Percentiles rank a stretch among this genome's conserved stretches.
These are phyloP conservation scores for Myriosclerotinia duriaeana DNA, from an alignment of 2,329 filamentous ascomycete species.

Conservation along the genomic window DNA sequence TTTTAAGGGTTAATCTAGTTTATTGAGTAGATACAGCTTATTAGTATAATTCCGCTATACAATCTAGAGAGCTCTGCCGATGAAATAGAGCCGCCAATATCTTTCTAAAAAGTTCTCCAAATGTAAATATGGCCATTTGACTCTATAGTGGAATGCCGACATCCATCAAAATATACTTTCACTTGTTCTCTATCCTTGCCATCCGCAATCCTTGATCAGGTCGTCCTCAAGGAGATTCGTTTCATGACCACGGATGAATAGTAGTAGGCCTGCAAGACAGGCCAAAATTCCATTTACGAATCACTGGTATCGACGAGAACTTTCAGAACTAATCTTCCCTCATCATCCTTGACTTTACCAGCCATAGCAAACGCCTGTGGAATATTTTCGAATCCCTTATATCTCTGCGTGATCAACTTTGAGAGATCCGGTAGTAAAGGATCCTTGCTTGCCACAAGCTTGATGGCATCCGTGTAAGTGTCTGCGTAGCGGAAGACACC, in stretches of 20 bases:
- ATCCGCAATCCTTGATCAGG: background rate
- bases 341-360: conserved; percentile 53
- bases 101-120: background rate
- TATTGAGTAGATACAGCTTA: background rate
- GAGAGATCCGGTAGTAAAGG: conserved; percentile 66
- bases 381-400: conserved; percentile 73
- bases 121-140: background rate
- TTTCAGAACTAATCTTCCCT: conserved; percentile 40
- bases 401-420: conserved; percentile 84
- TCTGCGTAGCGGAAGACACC: conserved; percentile 77
- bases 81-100: background rate
- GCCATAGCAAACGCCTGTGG: conserved; percentile 86
- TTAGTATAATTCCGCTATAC: background rate
- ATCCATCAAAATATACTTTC: background rate
- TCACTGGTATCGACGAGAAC: conserved; percentile 37
- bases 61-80: background rate
- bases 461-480: conserved; percentile 87
- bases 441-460: conserved; percentile 74
- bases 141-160: background rate
- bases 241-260: background rate
- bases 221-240: background rate
- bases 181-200: background rate
- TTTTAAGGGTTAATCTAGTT: background rate
- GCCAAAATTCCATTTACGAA: background rate
- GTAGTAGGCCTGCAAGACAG: background rate